Conservation (phyloP, 805 yeast species). For the Saturnispora quitensis region DNA sequence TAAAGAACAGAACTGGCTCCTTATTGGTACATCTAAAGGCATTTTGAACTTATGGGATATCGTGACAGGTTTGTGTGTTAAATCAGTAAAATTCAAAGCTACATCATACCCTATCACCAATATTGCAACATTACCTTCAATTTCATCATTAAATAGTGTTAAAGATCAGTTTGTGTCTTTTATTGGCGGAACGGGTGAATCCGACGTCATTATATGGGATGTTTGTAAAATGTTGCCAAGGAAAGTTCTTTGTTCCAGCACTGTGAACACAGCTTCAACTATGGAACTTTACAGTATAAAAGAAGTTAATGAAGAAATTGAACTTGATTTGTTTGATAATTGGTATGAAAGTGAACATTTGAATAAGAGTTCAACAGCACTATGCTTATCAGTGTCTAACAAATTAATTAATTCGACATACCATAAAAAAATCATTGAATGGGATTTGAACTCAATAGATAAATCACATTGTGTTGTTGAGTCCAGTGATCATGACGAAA, state of each 20-base stretch:
- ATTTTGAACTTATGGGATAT: slow-evolving; percentile 74
- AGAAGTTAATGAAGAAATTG: slow-evolving; percentile 19
- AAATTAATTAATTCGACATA: slow-evolving; percentile 15
- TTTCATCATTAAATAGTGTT: slow-evolving; percentile 26
- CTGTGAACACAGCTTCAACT: slow-evolving; percentile 15
- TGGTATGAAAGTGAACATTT: slow-evolving; percentile 20
- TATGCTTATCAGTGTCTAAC: slow-evolving; percentile 6
- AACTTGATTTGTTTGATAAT: slow-evolving; percentile 17
- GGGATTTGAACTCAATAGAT: slow-evolving; percentile 30
- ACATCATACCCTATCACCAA: slow-evolving; percentile 37
- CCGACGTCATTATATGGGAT: slow-evolving; percentile 69
- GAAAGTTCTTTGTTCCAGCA: slow-evolving; percentile 20
- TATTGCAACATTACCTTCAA: slow-evolving; percentile 36
- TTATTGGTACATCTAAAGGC: slow-evolving; percentile 71
- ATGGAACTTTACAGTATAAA: slow-evolving; percentile 20
- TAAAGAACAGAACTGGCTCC: slow-evolving; percentile 45
- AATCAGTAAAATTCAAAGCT: slow-evolving; percentile 48
- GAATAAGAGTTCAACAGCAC: slow-evolving; percentile 13
- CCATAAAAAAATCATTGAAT: slow-evolving; percentile 23
- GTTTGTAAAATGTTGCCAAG: slow-evolving; percentile 52
- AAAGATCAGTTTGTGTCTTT: slow-evolving; percentile 42
- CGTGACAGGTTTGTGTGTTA: slow-evolving; percentile 51
- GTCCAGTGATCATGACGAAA: slow-evolving; percentile 7
- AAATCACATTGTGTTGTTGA: slow-evolving; percentile 27
- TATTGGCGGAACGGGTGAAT: slow-evolving; percentile 55